Evolutionary conservation across 2,329 filamentous ascomycete species (phyloP).

Genomic region (Verticillium alfalfae): DNA sequence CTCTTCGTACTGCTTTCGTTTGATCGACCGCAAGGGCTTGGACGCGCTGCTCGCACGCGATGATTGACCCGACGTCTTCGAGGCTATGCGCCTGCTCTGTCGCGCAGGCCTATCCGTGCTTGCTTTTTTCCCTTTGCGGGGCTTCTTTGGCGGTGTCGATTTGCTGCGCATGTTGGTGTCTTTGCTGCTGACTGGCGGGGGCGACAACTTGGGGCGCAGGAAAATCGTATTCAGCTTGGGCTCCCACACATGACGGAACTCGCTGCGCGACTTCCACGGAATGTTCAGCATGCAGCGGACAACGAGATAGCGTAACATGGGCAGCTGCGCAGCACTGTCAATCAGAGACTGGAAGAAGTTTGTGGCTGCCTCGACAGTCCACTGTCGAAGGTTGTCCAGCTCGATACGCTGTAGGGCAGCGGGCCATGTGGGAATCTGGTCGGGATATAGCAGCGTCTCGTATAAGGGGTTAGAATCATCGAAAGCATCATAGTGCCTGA

Average conservation of each 20-base stretch:
- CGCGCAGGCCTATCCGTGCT: slow-evolving; percentile 18
- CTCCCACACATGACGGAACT: slow-evolving; percentile 75
- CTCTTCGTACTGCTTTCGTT: slow-evolving; percentile 29
- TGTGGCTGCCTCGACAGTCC: slow-evolving; percentile 62
- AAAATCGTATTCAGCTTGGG: slow-evolving; percentile 65
- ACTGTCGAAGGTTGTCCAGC: slow-evolving; percentile 72
- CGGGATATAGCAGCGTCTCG: slow-evolving; percentile 55
- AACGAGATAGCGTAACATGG: slow-evolving; percentile 61
- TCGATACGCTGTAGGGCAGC: slow-evolving; percentile 64
- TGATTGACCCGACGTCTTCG: slow-evolving; percentile 14
- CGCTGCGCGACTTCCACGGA: slow-evolving; percentile 75
- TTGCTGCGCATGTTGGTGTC: neutral
- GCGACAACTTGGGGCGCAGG: slow-evolving; percentile 40
- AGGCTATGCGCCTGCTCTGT: slow-evolving; percentile 29
- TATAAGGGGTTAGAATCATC: slow-evolving; percentile 73
- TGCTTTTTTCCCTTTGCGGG: slow-evolving; percentile 6
- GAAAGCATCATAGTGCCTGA: slow-evolving; percentile 60
- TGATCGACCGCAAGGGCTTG: slow-evolving; percentile 13
- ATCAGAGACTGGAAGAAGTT: slow-evolving; percentile 76
- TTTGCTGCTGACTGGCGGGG: slow-evolving; percentile 14
- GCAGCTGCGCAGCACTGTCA: slow-evolving; percentile 61
- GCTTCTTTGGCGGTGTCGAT: neutral
- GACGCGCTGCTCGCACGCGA: slow-evolving; percentile 21
- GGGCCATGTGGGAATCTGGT: slow-evolving; percentile 75
- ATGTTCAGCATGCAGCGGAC: slow-evolving; percentile 75